phyloP scores from a whole-genome alignment of 2,329 filamentous ascomycete genomes.

The Neoscytalidium dimidiatum region DNA sequence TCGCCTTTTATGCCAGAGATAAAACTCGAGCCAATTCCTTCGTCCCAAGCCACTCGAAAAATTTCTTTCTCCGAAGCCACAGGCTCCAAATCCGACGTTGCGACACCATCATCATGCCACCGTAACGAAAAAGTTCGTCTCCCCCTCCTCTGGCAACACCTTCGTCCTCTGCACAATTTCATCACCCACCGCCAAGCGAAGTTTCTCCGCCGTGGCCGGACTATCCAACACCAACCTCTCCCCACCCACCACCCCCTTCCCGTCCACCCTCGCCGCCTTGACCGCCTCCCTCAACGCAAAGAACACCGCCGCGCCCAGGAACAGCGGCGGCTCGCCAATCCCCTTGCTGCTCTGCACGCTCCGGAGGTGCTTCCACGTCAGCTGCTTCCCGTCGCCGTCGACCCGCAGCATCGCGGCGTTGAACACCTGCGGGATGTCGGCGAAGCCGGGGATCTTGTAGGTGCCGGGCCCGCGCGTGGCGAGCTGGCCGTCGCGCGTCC shows the following conservation, averaged over 20 bases:
- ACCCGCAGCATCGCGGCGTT: slow-evolving; percentile 80
- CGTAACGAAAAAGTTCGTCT: slow-evolving; percentile 72
- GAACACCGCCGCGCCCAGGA: slow-evolving; percentile 81
- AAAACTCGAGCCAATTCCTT: too few relatives aligned
- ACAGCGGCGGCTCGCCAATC: slow-evolving; percentile 71
- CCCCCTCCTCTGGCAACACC: slow-evolving; percentile 70
- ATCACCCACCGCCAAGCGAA: slow-evolving; percentile 75
- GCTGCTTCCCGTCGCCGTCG: slow-evolving; percentile 43
- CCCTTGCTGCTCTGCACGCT: slow-evolving; percentile 82
- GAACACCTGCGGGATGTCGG: slow-evolving; percentile 82
- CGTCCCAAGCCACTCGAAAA: too few relatives aligned
- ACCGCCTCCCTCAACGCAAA: slow-evolving; percentile 85
- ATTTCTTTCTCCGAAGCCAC: too few relatives aligned
- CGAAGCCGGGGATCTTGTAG: slow-evolving; percentile 88
- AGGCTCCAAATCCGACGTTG: too few relatives aligned
- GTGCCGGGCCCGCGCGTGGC: slow-evolving; percentile 65
- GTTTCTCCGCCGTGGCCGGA: slow-evolving; percentile 80
- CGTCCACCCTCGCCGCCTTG: slow-evolving; percentile 65
- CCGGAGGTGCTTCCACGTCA: slow-evolving; percentile 80
- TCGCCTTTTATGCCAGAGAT: not conserved
- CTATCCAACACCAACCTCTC: slow-evolving; percentile 67
- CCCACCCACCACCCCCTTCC: slow-evolving; percentile 48
- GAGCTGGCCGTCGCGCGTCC: slow-evolving; percentile 63
- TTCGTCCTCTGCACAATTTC: slow-evolving; percentile 71
- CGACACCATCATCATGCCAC: slow-evolving; percentile 18